Conservation (phyloP, 208 protist genomes). For the Leishmania turanica region DNA sequence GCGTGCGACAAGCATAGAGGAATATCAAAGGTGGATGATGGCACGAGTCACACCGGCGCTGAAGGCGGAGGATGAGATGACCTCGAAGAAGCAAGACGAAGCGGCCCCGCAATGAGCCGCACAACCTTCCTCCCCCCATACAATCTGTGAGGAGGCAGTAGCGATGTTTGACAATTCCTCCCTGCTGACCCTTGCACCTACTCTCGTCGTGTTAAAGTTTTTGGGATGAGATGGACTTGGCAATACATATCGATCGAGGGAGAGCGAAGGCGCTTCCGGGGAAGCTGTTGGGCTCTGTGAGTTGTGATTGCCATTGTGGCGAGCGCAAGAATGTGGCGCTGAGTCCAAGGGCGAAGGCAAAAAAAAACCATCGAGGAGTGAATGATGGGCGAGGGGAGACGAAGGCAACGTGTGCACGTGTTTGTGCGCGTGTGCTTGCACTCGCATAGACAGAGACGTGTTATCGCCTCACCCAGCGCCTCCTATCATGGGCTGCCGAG, state of each 20-base stretch:
- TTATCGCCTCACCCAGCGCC: background rate
- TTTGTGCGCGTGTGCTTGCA: background rate
- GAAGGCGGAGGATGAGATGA: background rate
- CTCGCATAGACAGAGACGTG: background rate
- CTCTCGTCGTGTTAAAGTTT: background rate
- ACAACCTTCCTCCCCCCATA: background rate
- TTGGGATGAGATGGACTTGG: no score
- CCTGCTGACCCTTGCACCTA: background rate
- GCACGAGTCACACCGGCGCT: slow-evolving; percentile 34
- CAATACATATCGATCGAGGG: background rate
- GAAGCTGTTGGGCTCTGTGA: background rate
- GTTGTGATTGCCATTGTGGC: background rate
- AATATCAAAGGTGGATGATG: slow-evolving; percentile 60
- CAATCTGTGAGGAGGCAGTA: no score
- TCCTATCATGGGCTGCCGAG: background rate
- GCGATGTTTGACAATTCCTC: background rate
- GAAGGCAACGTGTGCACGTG: background rate
- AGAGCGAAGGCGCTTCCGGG: background rate
- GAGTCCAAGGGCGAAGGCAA: background rate
- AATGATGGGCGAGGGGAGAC: background rate
- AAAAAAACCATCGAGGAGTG: background rate
- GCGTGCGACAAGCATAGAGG: slow-evolving; percentile 28
- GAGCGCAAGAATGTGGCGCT: background rate
- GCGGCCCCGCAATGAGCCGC: background rate
- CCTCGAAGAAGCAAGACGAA: background rate